Conservation (phyloP, 2,329 filamentous ascomycete genomes). For the Fusarium odoratissimum region DNA sequence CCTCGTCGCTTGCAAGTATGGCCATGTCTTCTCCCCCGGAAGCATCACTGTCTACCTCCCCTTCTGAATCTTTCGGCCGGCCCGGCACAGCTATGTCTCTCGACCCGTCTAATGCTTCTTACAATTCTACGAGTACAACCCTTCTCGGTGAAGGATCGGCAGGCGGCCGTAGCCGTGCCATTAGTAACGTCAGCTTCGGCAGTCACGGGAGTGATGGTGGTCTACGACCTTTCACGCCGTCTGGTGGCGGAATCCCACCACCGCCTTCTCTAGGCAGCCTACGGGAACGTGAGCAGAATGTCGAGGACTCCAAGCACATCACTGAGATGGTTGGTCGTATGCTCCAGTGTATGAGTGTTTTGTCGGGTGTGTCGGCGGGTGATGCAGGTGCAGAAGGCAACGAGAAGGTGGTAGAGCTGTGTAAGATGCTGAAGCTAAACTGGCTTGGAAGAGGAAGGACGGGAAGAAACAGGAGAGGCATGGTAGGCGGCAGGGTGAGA, state of each 20-base stretch:
- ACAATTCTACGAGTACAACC: slow-evolving; percentile 82
- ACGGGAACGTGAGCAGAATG: slow-evolving; percentile 69
- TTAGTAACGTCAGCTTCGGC: slow-evolving; percentile 82
- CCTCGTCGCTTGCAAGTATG: slow-evolving; percentile 63
- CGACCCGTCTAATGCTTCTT: slow-evolving; percentile 80
- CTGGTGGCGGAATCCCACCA: slow-evolving; percentile 41
- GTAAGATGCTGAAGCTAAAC: slow-evolving; percentile 91
- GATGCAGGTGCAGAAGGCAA: slow-evolving; percentile 76
- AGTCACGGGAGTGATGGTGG: slow-evolving; percentile 62
- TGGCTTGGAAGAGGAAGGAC: slow-evolving; percentile 93
- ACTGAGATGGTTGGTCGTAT: slow-evolving; percentile 95
- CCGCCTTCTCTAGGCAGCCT: slow-evolving; percentile 53
- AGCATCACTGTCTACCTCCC: slow-evolving; percentile 63
- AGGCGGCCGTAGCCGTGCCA: slow-evolving; percentile 78
- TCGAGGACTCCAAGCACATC: slow-evolving; percentile 79
- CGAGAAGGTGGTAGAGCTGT: slow-evolving; percentile 83
- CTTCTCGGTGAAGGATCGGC: slow-evolving; percentile 75
- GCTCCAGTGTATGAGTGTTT: slow-evolving; percentile 94
- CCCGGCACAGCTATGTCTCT: slow-evolving; percentile 81
- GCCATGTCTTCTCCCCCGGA: slow-evolving; percentile 66
- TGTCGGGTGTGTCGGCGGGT: slow-evolving; percentile 70
- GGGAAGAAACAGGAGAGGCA: slow-evolving; percentile 87
- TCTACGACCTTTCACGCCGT: slow-evolving; percentile 64
- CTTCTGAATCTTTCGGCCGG: slow-evolving; percentile 63
- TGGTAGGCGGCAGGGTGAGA: slow-evolving; percentile 77